Evolutionary conservation across 345 rosid species (phyloP), one percentile per base, ranked within the genome.

Genomic region (Hevea brasiliensis): DNA sequence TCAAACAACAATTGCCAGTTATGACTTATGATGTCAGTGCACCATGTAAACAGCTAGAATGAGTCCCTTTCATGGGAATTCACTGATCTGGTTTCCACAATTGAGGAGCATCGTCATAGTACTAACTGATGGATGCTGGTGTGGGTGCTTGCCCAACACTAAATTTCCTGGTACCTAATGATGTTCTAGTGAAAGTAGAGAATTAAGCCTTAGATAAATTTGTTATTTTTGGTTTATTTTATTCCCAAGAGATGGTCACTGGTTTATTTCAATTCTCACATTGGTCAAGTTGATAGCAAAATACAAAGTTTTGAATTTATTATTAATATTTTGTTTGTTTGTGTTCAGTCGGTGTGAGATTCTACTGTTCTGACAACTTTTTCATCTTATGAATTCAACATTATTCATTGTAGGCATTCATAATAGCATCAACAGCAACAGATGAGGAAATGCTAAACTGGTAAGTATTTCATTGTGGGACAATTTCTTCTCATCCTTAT

Each of bases 341-440:
- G 29, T 15, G 10, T 57, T 47, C 20, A 14, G 44, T 51, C 72
- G 18, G 56, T 77, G 55, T n/a, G 50, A 1, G 62, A 3, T 27
- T 58, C 57, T 21, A 40, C 44, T 32, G 37, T 4, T 53, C 17
- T 73, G 57, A 26, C 44, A 44, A 65, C 40, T 6, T 65, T 63
- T 70, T 68, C 29, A 37, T 63, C 60, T 24, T 24, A 35, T 53
- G 4, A 45, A 61, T 47, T 53, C 1, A 41, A 29, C 11, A 11
- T 57, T 48, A 7, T 61, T 17, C 13, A 51, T 68, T 74, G 67
- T 51, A 79, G 78, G 82, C 82, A 18, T 79, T 79, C 72, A 79
- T 74, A 64, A 79, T 79, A 58, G 82, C 82, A 50, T 79, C 82
- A 62, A 74, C 82, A 65, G 72, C 82, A 50, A 79, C 78, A 7